Evolutionary conservation across 1,284 basidiomycete species (phyloP).

Genomic region (Austroboletus novae-zelandiae): DNA sequence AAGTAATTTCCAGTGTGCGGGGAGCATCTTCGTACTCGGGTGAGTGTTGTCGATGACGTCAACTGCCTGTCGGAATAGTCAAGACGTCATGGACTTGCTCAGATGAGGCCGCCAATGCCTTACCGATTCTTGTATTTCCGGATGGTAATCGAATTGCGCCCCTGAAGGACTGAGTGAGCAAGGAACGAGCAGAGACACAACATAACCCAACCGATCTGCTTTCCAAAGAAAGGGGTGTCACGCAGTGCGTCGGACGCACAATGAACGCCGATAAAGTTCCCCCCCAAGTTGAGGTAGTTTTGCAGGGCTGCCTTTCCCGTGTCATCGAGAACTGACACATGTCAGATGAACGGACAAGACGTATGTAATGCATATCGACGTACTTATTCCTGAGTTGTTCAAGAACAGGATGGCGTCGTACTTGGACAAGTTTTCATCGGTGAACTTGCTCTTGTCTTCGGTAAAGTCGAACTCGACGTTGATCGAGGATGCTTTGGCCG

Average conservation of each 20-base stretch:
- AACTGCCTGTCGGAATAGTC: conserved; percentile 42
- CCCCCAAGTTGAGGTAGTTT: conserved; percentile 62
- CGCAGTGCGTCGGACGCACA: conserved; percentile 67
- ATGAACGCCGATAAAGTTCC: conserved; percentile 70
- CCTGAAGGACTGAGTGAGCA: conserved; percentile 35
- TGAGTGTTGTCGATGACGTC: conserved; percentile 50
- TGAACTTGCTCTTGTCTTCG: conserved; percentile 53
- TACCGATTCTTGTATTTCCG: conserved; percentile 54
- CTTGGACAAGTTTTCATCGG: conserved; percentile 42
- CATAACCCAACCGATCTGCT: conserved; percentile 34
- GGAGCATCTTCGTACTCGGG: conserved; percentile 57
- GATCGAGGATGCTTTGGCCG: conserved; percentile 38
- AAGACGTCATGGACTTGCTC: neutral
- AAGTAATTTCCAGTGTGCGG: conserved; percentile 48
- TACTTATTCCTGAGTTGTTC: conserved; percentile 59
- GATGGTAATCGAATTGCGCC: conserved; percentile 68
- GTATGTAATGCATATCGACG: conserved; percentile 13
- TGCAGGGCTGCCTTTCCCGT: conserved; percentile 54
- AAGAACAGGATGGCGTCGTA: conserved; percentile 65
- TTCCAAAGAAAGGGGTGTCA: conserved; percentile 62
- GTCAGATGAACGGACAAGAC: conserved; percentile 1
- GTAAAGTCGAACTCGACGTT: conserved; percentile 55
- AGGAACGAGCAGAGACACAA: neutral
- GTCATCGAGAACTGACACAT: conserved; percentile 50
- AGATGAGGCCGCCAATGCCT: conserved; percentile 2